These are phyloP conservation scores for Ustanciosporium gigantosporum DNA, from an alignment of 1,284 basidiomycete species.

Conservation along the genomic window DNA sequence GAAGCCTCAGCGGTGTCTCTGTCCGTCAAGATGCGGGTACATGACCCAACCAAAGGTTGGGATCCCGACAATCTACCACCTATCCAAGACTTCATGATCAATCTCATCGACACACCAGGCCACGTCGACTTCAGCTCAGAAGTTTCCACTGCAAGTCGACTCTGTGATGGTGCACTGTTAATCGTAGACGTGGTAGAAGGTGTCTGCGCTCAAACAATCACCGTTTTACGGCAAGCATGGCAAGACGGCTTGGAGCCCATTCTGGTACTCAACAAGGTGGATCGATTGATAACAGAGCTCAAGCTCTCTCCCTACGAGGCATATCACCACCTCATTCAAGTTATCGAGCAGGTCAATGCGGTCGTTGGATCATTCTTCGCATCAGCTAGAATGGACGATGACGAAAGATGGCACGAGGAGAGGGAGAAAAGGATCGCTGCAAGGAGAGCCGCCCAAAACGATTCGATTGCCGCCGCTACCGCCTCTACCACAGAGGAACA, in stretches of 20 bases:
- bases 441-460: conserved; percentile 68
- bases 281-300: conserved; percentile 91
- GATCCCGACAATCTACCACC: conserved; percentile 45
- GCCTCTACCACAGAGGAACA: conserved; percentile 69
- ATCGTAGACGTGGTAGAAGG: conserved; percentile 98
- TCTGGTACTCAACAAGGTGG: conserved; percentile 96
- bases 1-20: conserved; percentile 80
- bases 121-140: conserved; percentile 98
- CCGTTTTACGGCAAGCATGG: conserved; percentile 94
- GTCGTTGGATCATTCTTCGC: conserved; percentile 97
- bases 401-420: conserved; percentile 88
- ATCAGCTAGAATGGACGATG: conserved; percentile 89
- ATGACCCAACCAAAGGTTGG: conserved; percentile 32
- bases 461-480: conserved; percentile 35
- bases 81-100: conserved; percentile 73
- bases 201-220: conserved; percentile 95
- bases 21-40: conserved; percentile 54
- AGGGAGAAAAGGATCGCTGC: conserved; percentile 77
- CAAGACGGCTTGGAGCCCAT: conserved; percentile 84
- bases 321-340: conserved; percentile 86
- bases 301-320: conserved; percentile 88
- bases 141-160: conserved; percentile 87
- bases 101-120: conserved; percentile 97
- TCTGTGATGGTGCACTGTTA: conserved; percentile 94
- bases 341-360: conserved; percentile 97